Conservation (phyloP, 2,329 filamentous ascomycete species). For the Lanzia echinophila region DNA sequence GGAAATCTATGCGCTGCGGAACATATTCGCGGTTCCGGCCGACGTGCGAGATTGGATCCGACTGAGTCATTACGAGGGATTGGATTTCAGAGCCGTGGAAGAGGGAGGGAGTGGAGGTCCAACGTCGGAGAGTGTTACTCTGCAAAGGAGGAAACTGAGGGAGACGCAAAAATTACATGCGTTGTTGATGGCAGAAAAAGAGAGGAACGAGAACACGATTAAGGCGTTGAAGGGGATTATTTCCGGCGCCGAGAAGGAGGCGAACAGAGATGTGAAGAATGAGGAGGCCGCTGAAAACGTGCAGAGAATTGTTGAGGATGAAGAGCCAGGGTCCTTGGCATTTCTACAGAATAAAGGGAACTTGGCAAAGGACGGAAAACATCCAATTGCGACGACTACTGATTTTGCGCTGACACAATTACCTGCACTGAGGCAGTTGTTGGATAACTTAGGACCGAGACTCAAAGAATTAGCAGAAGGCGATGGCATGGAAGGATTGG, state of each 20-base stretch:
- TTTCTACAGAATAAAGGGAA: conserved; percentile 51
- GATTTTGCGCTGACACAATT: conserved; percentile 79
- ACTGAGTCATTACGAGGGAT: conserved; percentile 70
- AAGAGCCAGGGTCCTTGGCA: conserved; percentile 34
- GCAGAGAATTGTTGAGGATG: neutral
- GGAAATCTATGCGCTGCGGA: conserved; percentile 84
- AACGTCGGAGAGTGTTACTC: conserved; percentile 55
- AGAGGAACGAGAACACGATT: conserved; percentile 66
- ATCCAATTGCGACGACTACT: conserved; percentile 62
- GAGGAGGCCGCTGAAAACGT: conserved; percentile 1
- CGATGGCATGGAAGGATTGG: conserved; percentile 33
- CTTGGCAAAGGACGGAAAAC: conserved; percentile 44
- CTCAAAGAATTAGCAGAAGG: conserved; percentile 41
- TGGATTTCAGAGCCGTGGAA: conserved; percentile 25
- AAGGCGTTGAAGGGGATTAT: conserved; percentile 54
- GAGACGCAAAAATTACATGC: conserved; percentile 72
- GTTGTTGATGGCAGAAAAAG: conserved; percentile 61
- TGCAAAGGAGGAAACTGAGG: conserved; percentile 66
- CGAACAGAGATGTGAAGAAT: conserved; percentile 17
- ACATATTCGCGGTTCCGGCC: conserved; percentile 67
- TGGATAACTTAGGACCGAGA: conserved; percentile 61
- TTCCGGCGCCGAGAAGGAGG: conserved; percentile 23
- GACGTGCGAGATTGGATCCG: conserved; percentile 72
- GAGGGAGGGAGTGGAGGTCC: conserved; percentile 40
- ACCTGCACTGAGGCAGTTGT: conserved; percentile 65